These are phyloP conservation scores for Brassica nigra DNA, from an alignment of 345 rosid species.

Conservation along the genomic window DNA sequence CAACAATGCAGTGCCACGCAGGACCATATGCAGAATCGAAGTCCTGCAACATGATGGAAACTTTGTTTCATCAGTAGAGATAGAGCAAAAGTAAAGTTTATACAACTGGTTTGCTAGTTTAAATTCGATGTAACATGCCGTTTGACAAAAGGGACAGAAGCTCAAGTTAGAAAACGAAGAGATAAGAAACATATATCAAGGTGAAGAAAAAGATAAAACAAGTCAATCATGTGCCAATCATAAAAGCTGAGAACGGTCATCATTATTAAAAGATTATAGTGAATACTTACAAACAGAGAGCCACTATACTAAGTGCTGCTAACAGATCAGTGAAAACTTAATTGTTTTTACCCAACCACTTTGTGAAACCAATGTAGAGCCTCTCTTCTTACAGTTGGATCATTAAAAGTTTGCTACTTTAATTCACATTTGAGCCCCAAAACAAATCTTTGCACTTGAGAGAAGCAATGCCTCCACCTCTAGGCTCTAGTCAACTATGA, in stretches of 20 bases:
- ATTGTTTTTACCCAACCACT: neutral
- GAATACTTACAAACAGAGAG: neutral
- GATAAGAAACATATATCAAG: conserved; percentile 4
- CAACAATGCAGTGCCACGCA: conserved; percentile 99
- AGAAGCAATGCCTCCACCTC: neutral
- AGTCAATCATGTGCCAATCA: conserved; percentile 4
- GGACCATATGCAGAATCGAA: conserved; percentile 87
- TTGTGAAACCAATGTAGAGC: neutral
- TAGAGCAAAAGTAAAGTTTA: neutral
- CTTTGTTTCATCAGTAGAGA: neutral
- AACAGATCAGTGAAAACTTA: neutral
- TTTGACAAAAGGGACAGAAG: neutral
- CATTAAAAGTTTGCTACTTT: conserved; percentile 14
- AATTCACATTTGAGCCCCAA: neutral
- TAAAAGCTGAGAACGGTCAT: neutral
- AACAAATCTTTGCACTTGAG: neutral
- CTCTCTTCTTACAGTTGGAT: conserved; percentile 1
- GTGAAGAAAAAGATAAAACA: neutral
- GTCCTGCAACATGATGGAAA: conserved; percentile 52
- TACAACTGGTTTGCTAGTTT: neutral
- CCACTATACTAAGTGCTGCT: neutral
- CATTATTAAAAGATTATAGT: conserved; percentile 7
- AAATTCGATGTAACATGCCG: neutral
- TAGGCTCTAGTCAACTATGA: neutral
- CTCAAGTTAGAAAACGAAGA: conserved; percentile 6